Conservation (phyloP, 129 eudicot genomes). For the Heracleum sosnowskyi region DNA sequence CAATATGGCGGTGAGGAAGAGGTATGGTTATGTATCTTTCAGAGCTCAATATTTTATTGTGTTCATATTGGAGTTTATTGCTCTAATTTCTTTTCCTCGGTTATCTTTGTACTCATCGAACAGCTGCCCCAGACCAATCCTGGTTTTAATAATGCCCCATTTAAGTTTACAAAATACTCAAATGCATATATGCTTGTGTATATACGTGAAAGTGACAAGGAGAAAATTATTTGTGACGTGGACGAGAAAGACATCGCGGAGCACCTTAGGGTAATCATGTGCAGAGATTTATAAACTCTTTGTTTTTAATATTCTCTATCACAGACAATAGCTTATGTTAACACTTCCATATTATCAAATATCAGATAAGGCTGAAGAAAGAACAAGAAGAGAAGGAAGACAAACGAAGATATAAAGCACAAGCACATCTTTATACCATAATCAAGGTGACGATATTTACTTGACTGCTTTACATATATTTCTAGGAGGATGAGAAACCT, state of each 20-base stretch:
- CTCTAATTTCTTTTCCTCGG: not conserved
- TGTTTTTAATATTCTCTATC: not conserved
- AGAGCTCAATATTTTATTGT: not conserved
- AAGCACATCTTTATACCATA: slow-evolving; percentile 91
- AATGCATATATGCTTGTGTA: slow-evolving; percentile 98
- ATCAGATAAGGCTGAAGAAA: slow-evolving; percentile 79
- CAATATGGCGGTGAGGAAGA: slow-evolving; percentile 98
- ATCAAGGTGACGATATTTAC: slow-evolving; percentile 51
- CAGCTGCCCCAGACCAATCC: slow-evolving; percentile 94
- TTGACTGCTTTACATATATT: not conserved
- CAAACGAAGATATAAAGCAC: slow-evolving; percentile 80
- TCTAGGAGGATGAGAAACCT: not conserved
- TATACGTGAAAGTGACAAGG: slow-evolving; percentile 88
- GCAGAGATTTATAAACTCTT: not conserved
- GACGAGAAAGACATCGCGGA: slow-evolving; percentile 95
- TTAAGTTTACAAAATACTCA: slow-evolving; percentile 88
- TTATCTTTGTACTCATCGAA: not conserved
- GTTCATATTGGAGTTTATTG: not conserved
- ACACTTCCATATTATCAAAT: not conserved
- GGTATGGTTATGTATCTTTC: slow-evolving; percentile 29
- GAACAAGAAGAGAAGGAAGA: slow-evolving; percentile 94
- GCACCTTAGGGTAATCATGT: slow-evolving; percentile 63
- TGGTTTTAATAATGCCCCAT: slow-evolving; percentile 78
- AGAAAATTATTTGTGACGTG: slow-evolving; percentile 83
- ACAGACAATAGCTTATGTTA: not conserved